These are phyloP conservation scores for Chlamydomonas applanata DNA, from an alignment of 139 green algal genomes.

Conservation along the genomic window DNA sequence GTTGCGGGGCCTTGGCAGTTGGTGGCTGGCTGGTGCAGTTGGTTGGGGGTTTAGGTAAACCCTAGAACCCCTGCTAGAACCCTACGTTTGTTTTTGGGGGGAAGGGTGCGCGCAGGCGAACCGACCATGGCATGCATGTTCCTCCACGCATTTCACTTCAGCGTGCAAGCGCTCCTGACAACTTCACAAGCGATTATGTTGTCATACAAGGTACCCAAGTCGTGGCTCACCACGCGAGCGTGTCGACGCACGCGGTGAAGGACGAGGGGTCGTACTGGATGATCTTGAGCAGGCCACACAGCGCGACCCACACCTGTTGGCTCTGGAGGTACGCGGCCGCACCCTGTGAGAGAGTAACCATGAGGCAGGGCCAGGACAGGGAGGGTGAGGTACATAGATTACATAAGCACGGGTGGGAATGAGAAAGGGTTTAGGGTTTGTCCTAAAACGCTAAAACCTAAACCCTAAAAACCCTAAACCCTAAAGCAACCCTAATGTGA, in stretches of 20 bases:
- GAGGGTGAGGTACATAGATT: too few species aligned
- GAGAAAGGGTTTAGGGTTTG: too few species aligned
- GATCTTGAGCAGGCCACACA: conserved; percentile 79
- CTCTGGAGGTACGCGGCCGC: conserved; percentile 69
- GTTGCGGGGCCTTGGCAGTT: too few species aligned
- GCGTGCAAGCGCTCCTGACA: not conserved
- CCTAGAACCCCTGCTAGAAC: too few species aligned
- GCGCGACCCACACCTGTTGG: conserved; percentile 76
- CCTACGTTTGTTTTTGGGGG: not conserved
- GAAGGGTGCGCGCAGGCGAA: not conserved
- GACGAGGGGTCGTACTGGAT: conserved; percentile 67
- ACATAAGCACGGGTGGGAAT: too few species aligned
- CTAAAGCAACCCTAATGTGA: too few species aligned
- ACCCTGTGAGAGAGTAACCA: conserved; percentile 18
- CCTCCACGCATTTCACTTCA: not conserved
- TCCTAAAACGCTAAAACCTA: too few species aligned
- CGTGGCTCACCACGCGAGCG: conserved; percentile 38
- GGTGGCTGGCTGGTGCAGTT: too few species aligned
- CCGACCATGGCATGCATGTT: not conserved
- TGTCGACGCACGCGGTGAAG: conserved; percentile 59
- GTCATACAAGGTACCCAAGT: conserved; percentile 2
- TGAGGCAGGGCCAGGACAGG: too few species aligned
- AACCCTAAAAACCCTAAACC: too few species aligned
- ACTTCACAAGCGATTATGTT: not conserved
- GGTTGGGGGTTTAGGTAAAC: too few species aligned